A percentile compares a stretch with the other conserved stretches of the same genome.
phyloP scores from a whole-genome alignment of 78 protist species.

The slime mould (Dictyostelium discoideum) region dicty_2.7 NC_007090.3:3524501-3525000 shows the following conservation, averaged over 20 bases:
- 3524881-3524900: constrained; percentile 77
- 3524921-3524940: constrained; percentile 53
- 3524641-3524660: constrained; percentile 18
- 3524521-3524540: constrained; percentile 94
- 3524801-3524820: constrained; percentile 85
- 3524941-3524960: constrained; percentile 81
- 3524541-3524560: constrained; percentile 78
- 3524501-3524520: constrained; percentile 93
- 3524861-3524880: constrained; percentile 57
- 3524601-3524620: not conserved
- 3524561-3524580: constrained; percentile 89
- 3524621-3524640: too few species aligned
- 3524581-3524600: constrained; percentile 70
- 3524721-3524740: constrained; percentile 77
- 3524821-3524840: constrained; percentile 79
- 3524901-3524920: constrained; percentile 78
- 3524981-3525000: constrained; percentile 66
- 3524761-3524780: constrained; percentile 77
- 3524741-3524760: constrained; percentile 79
- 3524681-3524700: constrained; percentile 76
- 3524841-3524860: constrained; percentile 60
- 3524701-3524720: constrained; percentile 88
- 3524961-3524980: constrained; percentile 66
- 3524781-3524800: constrained; percentile 69
- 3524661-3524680: constrained; percentile 87